phyloP scores from a whole-genome alignment of 495 filamentous ascomycete genomes.

The Emericellopsis terricola region DNA sequence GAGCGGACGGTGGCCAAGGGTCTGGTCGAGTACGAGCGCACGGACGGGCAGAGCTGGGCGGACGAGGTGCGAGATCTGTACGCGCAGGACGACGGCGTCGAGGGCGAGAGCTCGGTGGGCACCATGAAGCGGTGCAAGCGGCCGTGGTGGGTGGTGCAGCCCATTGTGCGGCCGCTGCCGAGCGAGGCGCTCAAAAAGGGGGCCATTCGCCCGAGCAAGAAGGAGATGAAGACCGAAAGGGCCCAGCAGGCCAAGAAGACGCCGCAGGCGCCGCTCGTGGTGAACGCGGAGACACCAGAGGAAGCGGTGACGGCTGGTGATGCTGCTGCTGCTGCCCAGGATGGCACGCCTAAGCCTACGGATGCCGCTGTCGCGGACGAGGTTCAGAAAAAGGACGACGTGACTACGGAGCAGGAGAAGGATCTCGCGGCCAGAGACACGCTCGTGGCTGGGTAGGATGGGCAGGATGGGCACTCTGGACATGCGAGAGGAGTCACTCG shows the following conservation, averaged over 20 bases:
- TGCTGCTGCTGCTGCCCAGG: neutral
- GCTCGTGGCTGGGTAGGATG: neutral
- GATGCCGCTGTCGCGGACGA: neutral
- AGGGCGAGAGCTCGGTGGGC: slow-evolving; percentile 36
- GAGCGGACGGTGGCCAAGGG: slow-evolving; percentile 57
- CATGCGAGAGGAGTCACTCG: neutral
- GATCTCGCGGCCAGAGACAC: neutral
- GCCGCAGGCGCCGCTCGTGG: neutral
- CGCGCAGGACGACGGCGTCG: slow-evolving; percentile 5
- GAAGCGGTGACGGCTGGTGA: neutral
- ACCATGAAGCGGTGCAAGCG: slow-evolving; percentile 52
- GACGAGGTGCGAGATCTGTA: slow-evolving; percentile 11
- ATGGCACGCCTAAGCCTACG: neutral
- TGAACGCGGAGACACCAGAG: neutral
- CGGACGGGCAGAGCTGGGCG: slow-evolving; percentile 35
- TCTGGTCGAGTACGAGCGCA: slow-evolving; percentile 47
- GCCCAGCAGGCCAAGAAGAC: slow-evolving; percentile 19
- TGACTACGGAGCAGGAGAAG: slow-evolving; percentile 1
- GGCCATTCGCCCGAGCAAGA: slow-evolving; percentile 45
- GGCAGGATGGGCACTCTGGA: neutral
- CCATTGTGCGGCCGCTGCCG: slow-evolving; percentile 72
- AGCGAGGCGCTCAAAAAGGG: slow-evolving; percentile 77
- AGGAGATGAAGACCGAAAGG: slow-evolving; percentile 23
- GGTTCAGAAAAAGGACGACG: neutral
- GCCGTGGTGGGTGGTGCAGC: slow-evolving; percentile 89